Conservation (phyloP, 768 basidiomycete species). For the Gyrodon lividus region DNA sequence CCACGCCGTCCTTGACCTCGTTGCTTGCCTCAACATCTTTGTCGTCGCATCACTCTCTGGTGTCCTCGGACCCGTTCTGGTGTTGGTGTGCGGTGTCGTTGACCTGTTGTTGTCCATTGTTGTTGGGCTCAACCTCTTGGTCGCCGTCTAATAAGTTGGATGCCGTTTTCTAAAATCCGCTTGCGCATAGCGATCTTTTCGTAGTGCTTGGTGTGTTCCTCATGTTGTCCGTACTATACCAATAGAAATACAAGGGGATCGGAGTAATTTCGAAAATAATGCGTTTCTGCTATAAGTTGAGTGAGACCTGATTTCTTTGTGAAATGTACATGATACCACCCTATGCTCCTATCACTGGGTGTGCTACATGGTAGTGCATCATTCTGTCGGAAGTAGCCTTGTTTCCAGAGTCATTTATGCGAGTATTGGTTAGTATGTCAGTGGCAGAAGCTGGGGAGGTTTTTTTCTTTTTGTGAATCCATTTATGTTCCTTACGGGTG, state of each 20-base stretch:
- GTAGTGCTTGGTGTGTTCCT: not conserved
- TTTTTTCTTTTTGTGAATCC: too few species aligned
- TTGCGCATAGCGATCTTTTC: slow-evolving; percentile 1
- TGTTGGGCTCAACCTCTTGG: not conserved
- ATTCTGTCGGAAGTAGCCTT: too few species aligned
- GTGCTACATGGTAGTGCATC: too few species aligned
- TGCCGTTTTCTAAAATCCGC: not conserved
- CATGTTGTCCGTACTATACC: not conserved
- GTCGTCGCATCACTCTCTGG: not conserved
- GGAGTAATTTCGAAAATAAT: not conserved
- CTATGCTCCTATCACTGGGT: too few species aligned
- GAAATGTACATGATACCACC: too few species aligned
- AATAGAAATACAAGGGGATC: not conserved
- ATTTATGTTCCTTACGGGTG: too few species aligned
- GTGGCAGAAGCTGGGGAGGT: too few species aligned
- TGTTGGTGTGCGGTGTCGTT: not conserved
- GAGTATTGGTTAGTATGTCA: too few species aligned
- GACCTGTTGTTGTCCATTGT: not conserved
- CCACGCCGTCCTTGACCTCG: not conserved
- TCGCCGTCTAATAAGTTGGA: not conserved
- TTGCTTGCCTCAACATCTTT: slow-evolving; percentile 5
- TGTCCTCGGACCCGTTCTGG: not conserved
- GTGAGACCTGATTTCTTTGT: too few species aligned
- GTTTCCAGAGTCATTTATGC: too few species aligned
- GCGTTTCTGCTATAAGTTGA: too few species aligned